Percentiles rank a stretch among this genome's conserved stretches.
Evolutionary conservation across 139 green algal species (phyloP).

Genomic region (Gonium pectorale): DNA sequence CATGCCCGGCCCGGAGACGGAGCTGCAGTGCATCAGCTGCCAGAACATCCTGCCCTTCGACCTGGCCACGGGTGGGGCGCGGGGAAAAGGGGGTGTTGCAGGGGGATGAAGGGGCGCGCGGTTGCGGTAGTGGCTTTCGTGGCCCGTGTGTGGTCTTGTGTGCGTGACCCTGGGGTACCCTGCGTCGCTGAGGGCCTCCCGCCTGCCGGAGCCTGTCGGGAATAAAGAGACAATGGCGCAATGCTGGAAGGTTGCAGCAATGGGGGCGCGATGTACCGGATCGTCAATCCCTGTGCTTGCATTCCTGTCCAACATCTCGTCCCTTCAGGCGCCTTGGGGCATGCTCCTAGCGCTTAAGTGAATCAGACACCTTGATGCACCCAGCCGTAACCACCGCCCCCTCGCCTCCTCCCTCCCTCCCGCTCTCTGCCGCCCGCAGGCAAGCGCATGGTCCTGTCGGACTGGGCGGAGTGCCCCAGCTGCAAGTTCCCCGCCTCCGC

Average conservation of each 20-base stretch:
- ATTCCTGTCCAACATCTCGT: too few species aligned
- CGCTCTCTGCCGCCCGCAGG: slow-evolving; percentile 45
- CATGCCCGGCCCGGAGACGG: slow-evolving; percentile 68
- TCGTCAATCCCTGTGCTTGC: too few species aligned
- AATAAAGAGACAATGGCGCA: too few species aligned
- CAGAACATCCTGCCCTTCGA: slow-evolving; percentile 77
- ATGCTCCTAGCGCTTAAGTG: too few species aligned
- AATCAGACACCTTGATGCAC: background rate
- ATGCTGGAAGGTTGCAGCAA: too few species aligned
- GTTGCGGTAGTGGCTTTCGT: too few species aligned
- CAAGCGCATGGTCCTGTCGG: slow-evolving; percentile 72
- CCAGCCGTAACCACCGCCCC: background rate
- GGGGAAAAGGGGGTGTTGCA: background rate
- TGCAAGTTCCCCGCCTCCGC: slow-evolving; percentile 74
- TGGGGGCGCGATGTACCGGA: too few species aligned
- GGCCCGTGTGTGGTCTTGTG: too few species aligned
- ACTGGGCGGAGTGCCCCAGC: slow-evolving; percentile 80
- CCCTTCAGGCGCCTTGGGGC: too few species aligned
- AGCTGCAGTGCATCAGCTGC: slow-evolving; percentile 76
- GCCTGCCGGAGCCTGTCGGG: too few species aligned
- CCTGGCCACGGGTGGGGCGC: slow-evolving; percentile 70
- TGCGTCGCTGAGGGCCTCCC: too few species aligned
- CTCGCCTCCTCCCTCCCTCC: background rate
- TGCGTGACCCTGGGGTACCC: too few species aligned
- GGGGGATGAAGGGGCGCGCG: background rate